Evolutionary conservation across 495 filamentous ascomycete species (phyloP).

Genomic region (Jackrogersella minutella): DNA sequence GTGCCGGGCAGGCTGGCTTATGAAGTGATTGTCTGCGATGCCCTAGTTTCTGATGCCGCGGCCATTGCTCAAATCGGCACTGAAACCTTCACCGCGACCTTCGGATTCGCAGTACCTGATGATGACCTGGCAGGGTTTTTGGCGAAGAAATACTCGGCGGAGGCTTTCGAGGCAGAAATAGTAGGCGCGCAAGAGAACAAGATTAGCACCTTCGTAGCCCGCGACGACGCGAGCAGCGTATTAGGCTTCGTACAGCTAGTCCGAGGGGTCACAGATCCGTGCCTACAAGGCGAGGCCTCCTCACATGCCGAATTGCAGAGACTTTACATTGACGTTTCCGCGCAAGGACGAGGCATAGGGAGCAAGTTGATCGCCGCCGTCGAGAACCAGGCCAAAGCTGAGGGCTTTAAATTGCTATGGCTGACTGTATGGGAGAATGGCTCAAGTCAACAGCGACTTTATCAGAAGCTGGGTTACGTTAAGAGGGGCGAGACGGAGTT

Average conservation of each 20-base stretch:
- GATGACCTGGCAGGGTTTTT: conserved; percentile 48
- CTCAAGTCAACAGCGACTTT: conserved; percentile 44
- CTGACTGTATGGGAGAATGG: conserved; percentile 56
- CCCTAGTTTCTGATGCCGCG: conserved; percentile 42
- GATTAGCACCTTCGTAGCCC: conserved; percentile 43
- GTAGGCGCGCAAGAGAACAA: conserved; percentile 31
- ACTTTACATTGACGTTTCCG: conserved; percentile 48
- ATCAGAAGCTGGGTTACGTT: conserved; percentile 45
- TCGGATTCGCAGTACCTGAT: conserved; percentile 46
- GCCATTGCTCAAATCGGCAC: conserved; percentile 48
- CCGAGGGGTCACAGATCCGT: conserved; percentile 44
- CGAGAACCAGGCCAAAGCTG: conserved; percentile 44
- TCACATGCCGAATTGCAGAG: conserved; percentile 48
- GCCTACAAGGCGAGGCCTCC: conserved; percentile 34
- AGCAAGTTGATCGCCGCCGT: conserved; percentile 43
- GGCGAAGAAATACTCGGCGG: conserved; percentile 35
- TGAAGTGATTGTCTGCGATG: conserved; percentile 42
- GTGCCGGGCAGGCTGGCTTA: not conserved
- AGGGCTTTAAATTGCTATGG: conserved; percentile 50
- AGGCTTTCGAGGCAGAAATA: conserved; percentile 41
- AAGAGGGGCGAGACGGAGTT: conserved; percentile 47
- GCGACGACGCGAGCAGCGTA: conserved; percentile 30
- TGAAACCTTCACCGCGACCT: conserved; percentile 46
- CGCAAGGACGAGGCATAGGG: conserved; percentile 49
- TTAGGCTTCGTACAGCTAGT: conserved; percentile 50